Evolutionary conservation across 2,329 filamentous ascomycete genomes (phyloP).

Genomic region (Verticillium dahliae): DNA sequence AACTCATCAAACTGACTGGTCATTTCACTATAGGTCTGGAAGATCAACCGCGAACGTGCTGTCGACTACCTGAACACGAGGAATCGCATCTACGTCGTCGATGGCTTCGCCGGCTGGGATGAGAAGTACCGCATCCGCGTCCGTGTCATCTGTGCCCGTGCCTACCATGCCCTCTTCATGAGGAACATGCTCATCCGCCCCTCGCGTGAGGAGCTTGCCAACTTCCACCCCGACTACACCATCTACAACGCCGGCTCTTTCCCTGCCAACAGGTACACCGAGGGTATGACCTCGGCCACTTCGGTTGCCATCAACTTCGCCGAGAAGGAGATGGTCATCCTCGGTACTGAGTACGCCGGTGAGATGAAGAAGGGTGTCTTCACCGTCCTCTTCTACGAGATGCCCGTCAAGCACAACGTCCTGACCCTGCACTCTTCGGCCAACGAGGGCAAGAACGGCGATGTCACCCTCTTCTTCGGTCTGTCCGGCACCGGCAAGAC

Average conservation of each 20-base stretch:
- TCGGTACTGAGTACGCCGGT: slow-evolving; percentile 96
- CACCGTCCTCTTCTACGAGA: slow-evolving; percentile 99
- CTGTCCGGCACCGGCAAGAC: slow-evolving; percentile 98
- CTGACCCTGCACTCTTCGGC: slow-evolving; percentile 97
- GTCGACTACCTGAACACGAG: slow-evolving; percentile 99
- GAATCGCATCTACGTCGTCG: slow-evolving; percentile 97
- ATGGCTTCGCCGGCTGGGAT: slow-evolving; percentile 97
- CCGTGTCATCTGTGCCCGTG: slow-evolving; percentile 94
- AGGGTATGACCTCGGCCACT: slow-evolving; percentile 97
- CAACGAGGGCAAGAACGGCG: slow-evolving; percentile 90
- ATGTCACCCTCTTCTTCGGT: slow-evolving; percentile 99
- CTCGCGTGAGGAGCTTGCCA: slow-evolving; percentile 80
- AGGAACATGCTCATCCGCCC: slow-evolving; percentile 99
- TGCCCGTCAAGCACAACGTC: slow-evolving; percentile 99
- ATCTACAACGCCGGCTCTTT: slow-evolving; percentile 99
- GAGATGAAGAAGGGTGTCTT: slow-evolving; percentile 99
- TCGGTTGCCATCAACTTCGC: slow-evolving; percentile 98
- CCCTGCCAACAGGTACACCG: slow-evolving; percentile 96
- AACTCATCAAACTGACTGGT: slow-evolving; percentile 6
- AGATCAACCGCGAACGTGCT: slow-evolving; percentile 97
- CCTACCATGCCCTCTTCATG: slow-evolving; percentile 99
- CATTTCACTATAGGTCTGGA: slow-evolving; percentile 70
- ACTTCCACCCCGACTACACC: slow-evolving; percentile 98
- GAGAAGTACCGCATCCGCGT: slow-evolving; percentile 97
- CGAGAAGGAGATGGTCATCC: slow-evolving; percentile 99